Evolutionary conservation across 805 yeast genomes (phyloP).

Genomic region (Metschnikowia gelsemii): DNA sequence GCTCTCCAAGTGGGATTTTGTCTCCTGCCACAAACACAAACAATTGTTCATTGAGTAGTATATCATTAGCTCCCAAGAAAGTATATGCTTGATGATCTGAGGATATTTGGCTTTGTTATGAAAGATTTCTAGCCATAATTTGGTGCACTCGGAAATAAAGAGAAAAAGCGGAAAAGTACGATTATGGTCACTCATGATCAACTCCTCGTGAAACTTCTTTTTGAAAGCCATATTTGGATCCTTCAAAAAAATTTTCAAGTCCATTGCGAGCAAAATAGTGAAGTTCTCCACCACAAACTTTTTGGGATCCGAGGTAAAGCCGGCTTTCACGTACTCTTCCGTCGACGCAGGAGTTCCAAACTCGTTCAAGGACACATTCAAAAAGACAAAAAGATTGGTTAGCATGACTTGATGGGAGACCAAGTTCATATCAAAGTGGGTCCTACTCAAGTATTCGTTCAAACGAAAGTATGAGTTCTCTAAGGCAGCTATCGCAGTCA

Average conservation of each 20-base stretch:
- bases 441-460: slow-evolving; percentile 35
- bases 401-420: slow-evolving; percentile 42
- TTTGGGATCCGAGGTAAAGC: slow-evolving; percentile 45
- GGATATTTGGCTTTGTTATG: slow-evolving; percentile 34
- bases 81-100: slow-evolving; percentile 39
- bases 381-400: slow-evolving; percentile 37
- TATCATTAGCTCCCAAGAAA: slow-evolving; percentile 54
- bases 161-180: slow-evolving; percentile 51
- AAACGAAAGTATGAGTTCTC: slow-evolving; percentile 35
- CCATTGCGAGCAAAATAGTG: slow-evolving; percentile 51
- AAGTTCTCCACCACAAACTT: slow-evolving; percentile 45
- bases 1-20: slow-evolving; percentile 48
- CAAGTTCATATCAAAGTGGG: slow-evolving; percentile 38
- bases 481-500: slow-evolving; percentile 31
- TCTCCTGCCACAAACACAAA: slow-evolving; percentile 62
- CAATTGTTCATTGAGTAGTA: slow-evolving; percentile 57
- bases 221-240: slow-evolving; percentile 60
- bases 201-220: slow-evolving; percentile 61
- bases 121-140: slow-evolving; percentile 37
- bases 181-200: slow-evolving; percentile 55
- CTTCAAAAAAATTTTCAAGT: slow-evolving; percentile 53
- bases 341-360: slow-evolving; percentile 42
- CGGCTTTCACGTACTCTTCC: slow-evolving; percentile 47
- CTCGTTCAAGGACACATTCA: slow-evolving; percentile 43
- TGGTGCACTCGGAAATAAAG: slow-evolving; percentile 36